These are phyloP conservation scores for Nicotiana undulata DNA, from an alignment of 257 asterid species.

Conservation along the genomic window DNA sequence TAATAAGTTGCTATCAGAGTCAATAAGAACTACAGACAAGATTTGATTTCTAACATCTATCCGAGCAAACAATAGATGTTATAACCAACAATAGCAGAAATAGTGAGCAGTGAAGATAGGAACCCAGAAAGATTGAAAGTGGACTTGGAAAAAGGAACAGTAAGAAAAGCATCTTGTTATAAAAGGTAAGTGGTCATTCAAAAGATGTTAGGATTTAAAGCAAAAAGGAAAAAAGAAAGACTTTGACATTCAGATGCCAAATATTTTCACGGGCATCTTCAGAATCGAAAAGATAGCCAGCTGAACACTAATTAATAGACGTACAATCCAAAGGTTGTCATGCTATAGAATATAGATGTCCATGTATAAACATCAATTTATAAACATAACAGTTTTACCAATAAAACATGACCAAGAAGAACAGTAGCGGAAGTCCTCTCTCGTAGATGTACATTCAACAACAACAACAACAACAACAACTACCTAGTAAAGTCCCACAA, in stretches of 20 bases:
- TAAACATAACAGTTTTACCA: not conserved
- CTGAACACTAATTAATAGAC: not conserved
- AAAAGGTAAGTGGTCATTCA: not conserved
- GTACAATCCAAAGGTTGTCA: not conserved
- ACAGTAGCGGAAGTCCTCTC: not conserved
- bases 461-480: too few species aligned
- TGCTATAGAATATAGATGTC: not conserved
- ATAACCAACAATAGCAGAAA: not conserved
- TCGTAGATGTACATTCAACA: not conserved
- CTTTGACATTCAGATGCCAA: not conserved
- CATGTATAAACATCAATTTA: not conserved
- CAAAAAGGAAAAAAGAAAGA: not conserved
- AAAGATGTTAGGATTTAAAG: not conserved
- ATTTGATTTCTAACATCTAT: not conserved
- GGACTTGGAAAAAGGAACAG: not conserved
- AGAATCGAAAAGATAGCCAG: not conserved
- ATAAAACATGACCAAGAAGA: not conserved
- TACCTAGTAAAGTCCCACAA: too few species aligned
- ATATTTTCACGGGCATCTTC: not conserved
- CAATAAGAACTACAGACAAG: not conserved
- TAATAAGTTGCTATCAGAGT: slow-evolving; percentile 17
- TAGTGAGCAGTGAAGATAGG: not conserved
- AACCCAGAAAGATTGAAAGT: not conserved
- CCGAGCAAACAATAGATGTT: not conserved
- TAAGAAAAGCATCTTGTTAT: not conserved